Evolutionary conservation across 2,329 filamentous ascomycete species (phyloP).

Genomic region (Phialocephala subalpina): DNA sequence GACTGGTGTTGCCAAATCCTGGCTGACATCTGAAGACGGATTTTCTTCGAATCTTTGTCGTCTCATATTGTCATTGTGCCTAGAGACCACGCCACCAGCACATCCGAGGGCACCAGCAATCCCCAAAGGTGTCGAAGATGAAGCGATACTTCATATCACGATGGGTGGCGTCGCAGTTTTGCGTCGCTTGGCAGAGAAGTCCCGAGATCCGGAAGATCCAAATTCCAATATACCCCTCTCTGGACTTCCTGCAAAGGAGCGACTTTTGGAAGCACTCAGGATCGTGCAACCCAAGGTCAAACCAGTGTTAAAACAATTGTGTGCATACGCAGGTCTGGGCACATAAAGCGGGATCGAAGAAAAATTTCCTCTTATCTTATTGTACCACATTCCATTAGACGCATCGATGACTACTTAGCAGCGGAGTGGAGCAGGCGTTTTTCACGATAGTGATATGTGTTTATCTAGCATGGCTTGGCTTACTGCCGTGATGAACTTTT

Average conservation of each 20-base stretch:
- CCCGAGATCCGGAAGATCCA: slow-evolving; percentile 61
- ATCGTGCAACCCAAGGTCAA: slow-evolving; percentile 69
- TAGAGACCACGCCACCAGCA: slow-evolving; percentile 60
- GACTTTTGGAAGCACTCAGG: slow-evolving; percentile 71
- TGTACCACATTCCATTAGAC: slow-evolving; percentile 43
- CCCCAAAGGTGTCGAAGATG: slow-evolving; percentile 44
- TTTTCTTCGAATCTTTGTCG: slow-evolving; percentile 83
- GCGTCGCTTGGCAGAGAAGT: slow-evolving; percentile 74
- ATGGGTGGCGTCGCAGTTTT: slow-evolving; percentile 73
- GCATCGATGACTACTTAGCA: slow-evolving; percentile 39
- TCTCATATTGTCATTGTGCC: slow-evolving; percentile 75
- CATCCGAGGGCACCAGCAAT: slow-evolving; percentile 44
- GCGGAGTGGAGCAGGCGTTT: slow-evolving; percentile 43
- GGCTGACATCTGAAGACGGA: slow-evolving; percentile 85
- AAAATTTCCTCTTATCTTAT: slow-evolving; percentile 36
- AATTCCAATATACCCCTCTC: slow-evolving; percentile 62
- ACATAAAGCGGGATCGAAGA: slow-evolving; percentile 38
- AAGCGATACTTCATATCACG: slow-evolving; percentile 59
- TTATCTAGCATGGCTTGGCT: slow-evolving; percentile 33
- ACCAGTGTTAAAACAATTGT: slow-evolving; percentile 73
- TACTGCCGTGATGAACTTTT: slow-evolving; percentile 23
- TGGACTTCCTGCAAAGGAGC: slow-evolving; percentile 72
- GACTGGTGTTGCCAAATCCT: slow-evolving; percentile 74
- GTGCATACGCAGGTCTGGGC: slow-evolving; percentile 66
- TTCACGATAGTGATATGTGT: slow-evolving; percentile 23